Evolutionary conservation across 1,284 basidiomycete species (phyloP).

Genomic region (Moniliella sp.): DNA sequence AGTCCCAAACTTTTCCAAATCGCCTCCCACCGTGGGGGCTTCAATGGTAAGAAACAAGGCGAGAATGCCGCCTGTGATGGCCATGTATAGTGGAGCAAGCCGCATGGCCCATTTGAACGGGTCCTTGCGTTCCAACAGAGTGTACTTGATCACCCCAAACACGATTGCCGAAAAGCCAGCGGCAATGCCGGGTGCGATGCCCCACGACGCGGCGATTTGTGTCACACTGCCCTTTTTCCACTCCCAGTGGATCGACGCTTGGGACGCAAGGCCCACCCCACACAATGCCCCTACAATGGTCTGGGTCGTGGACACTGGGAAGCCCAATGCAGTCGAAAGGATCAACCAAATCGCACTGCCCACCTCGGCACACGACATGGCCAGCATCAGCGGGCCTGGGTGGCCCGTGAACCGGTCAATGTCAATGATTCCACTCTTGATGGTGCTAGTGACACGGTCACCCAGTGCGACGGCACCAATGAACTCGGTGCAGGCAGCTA

Average conservation of each 20-base stretch:
- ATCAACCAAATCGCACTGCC: slow-evolving; percentile 10
- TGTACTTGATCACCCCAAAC: slow-evolving; percentile 10
- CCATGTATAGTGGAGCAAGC: slow-evolving; percentile 8
- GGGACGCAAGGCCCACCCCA: slow-evolving; percentile 9
- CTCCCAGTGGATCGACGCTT: slow-evolving; percentile 5
- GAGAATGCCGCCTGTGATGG: slow-evolving; percentile 6
- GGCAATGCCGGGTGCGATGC: slow-evolving; percentile 9
- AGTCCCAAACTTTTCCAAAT: slow-evolving; percentile 8
- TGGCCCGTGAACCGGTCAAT: slow-evolving; percentile 8
- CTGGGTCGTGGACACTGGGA: slow-evolving; percentile 15
- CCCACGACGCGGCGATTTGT: slow-evolving; percentile 12
- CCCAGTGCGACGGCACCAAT: slow-evolving; percentile 12
- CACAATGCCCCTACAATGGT: slow-evolving; percentile 10
- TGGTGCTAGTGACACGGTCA: slow-evolving; percentile 9
- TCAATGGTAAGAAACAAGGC: too few species aligned
- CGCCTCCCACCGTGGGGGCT: slow-evolving; percentile 12
- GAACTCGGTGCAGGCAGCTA: slow-evolving; percentile 10
- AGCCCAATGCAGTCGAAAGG: slow-evolving; percentile 8
- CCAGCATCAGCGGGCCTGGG: slow-evolving; percentile 7
- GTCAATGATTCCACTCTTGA: slow-evolving; percentile 13
- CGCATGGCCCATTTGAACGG: slow-evolving; percentile 7
- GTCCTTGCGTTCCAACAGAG: slow-evolving; percentile 6
- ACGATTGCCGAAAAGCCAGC: slow-evolving; percentile 8
- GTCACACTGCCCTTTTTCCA: slow-evolving; percentile 12
- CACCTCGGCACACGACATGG: slow-evolving; percentile 11